Evolutionary conservation across 1,284 basidiomycete species (phyloP).

Genomic region (Caloboletus firmus): DNA sequence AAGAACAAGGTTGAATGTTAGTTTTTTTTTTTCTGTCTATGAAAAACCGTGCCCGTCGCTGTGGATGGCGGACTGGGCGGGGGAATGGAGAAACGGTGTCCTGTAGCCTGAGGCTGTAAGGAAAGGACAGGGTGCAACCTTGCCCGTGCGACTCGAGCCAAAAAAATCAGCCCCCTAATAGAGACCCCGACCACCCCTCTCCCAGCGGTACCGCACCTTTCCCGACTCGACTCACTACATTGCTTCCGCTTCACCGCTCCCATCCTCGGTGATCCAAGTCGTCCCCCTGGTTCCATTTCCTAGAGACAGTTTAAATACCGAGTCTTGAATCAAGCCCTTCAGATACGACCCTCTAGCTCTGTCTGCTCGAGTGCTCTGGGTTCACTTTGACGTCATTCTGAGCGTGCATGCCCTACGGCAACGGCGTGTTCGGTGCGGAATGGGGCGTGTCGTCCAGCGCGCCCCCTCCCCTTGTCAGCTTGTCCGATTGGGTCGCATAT

Average conservation of each 20-base stretch:
- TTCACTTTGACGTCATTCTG: conserved; percentile 10
- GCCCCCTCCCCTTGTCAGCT: background rate
- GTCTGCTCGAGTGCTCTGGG: background rate
- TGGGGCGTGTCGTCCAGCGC: background rate
- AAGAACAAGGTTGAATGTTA: conserved; percentile 39
- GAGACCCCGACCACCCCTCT: conserved; percentile 30
- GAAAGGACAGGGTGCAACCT: conserved; percentile 38
- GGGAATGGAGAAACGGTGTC: conserved; percentile 24
- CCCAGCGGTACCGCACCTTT: conserved; percentile 12
- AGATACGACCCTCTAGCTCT: background rate
- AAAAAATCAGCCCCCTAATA: conserved; percentile 32
- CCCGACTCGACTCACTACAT: conserved; percentile 11
- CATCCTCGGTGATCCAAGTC: background rate
- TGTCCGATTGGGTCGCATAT: background rate
- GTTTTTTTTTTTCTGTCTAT: conserved; percentile 38
- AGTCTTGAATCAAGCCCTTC: background rate
- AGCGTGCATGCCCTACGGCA: background rate
- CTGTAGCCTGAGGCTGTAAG: conserved; percentile 40
- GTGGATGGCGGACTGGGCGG: conserved; percentile 31
- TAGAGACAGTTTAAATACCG: background rate
- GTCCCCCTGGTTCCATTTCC: no score
- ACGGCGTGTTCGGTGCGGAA: conserved; percentile 14
- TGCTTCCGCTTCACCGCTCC: background rate
- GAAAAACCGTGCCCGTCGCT: conserved; percentile 33
- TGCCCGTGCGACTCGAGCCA: conserved; percentile 35